These are phyloP conservation scores for Pyrenula massariospora DNA, from an alignment of 495 filamentous ascomycete genomes.

Conservation along the genomic window DNA sequence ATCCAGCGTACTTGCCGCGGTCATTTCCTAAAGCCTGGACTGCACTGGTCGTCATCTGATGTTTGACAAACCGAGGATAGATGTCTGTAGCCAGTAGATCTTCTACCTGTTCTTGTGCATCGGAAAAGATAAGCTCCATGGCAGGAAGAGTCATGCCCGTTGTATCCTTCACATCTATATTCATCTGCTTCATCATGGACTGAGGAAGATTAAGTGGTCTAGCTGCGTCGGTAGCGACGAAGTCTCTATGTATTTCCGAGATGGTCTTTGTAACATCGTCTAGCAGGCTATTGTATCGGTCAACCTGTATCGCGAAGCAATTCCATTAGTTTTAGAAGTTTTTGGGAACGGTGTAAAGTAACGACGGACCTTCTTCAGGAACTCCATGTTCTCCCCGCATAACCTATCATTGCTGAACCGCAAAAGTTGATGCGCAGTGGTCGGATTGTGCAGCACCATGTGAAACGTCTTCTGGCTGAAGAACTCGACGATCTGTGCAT, in stretches of 20 bases:
- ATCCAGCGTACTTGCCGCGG: slow-evolving; percentile 20
- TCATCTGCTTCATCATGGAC: slow-evolving; percentile 18
- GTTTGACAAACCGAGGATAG: slow-evolving; percentile 38
- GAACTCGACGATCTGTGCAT: slow-evolving; percentile 17
- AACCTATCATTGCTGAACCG: slow-evolving; percentile 29
- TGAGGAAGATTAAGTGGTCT: slow-evolving; percentile 25
- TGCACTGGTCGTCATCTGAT: slow-evolving; percentile 28
- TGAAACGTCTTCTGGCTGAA: slow-evolving; percentile 34
- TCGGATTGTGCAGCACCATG: slow-evolving; percentile 30
- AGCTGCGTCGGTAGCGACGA: slow-evolving; percentile 26
- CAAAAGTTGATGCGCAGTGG: slow-evolving; percentile 26
- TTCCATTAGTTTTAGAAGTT: not conserved
- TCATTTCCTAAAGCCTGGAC: slow-evolving; percentile 20
- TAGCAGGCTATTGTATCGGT: slow-evolving; percentile 23
- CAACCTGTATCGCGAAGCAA: slow-evolving; percentile 8
- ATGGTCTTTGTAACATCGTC: slow-evolving; percentile 26
- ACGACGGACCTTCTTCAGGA: slow-evolving; percentile 29
- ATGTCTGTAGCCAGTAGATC: slow-evolving; percentile 26
- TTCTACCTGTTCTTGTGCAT: slow-evolving; percentile 30
- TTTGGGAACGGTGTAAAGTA: not conserved
- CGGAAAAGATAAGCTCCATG: slow-evolving; percentile 30
- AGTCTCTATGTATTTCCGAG: slow-evolving; percentile 30
- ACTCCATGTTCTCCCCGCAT: slow-evolving; percentile 34
- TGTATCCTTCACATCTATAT: slow-evolving; percentile 26
- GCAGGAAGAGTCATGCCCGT: slow-evolving; percentile 23